These are phyloP conservation scores for Jamesozyma spencerorum DNA, from an alignment of 805 yeast species.

Conservation along the genomic window DNA sequence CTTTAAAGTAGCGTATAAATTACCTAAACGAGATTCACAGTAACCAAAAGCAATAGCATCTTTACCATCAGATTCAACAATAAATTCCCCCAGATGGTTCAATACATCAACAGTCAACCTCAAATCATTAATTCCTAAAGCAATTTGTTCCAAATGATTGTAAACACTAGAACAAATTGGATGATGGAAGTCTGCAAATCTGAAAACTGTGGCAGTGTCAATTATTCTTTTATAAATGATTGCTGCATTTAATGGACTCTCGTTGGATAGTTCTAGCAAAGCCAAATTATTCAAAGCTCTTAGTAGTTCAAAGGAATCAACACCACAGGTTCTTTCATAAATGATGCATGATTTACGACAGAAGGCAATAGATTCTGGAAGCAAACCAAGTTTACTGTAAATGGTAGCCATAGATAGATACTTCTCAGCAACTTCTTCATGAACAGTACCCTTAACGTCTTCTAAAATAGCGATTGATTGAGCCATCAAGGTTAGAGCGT, in stretches of 20 bases:
- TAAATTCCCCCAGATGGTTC: slow-evolving; percentile 42
- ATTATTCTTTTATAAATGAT: slow-evolving; percentile 53
- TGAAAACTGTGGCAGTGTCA: slow-evolving; percentile 27
- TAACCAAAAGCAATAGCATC: slow-evolving; percentile 54
- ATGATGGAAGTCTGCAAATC: slow-evolving; percentile 56
- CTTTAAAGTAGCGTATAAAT: slow-evolving; percentile 43
- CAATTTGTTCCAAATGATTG: slow-evolving; percentile 43
- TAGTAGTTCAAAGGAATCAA: slow-evolving; percentile 69
- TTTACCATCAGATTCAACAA: slow-evolving; percentile 45
- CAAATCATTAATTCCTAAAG: slow-evolving; percentile 44
- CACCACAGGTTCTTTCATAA: slow-evolving; percentile 72
- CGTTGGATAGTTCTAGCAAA: slow-evolving; percentile 53
- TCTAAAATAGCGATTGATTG: slow-evolving; percentile 70
- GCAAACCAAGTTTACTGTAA: slow-evolving; percentile 50
- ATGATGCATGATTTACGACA: slow-evolving; percentile 63
- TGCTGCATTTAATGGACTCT: slow-evolving; percentile 51
- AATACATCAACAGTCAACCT: slow-evolving; percentile 49
- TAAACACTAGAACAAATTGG: slow-evolving; percentile 60
- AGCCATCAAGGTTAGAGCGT: slow-evolving; percentile 53
- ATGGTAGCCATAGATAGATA: slow-evolving; percentile 57
- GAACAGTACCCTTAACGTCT: slow-evolving; percentile 75
- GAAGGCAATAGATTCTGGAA: slow-evolving; percentile 50
- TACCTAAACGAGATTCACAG: slow-evolving; percentile 60
- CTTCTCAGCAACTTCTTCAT: slow-evolving; percentile 66
- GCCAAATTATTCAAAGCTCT: slow-evolving; percentile 70